Percentiles rank a stretch among this genome's conserved stretches.
phyloP scores from a whole-genome alignment of 2,329 filamentous ascomycete genomes.

The Botrytis deweyae region DNA sequence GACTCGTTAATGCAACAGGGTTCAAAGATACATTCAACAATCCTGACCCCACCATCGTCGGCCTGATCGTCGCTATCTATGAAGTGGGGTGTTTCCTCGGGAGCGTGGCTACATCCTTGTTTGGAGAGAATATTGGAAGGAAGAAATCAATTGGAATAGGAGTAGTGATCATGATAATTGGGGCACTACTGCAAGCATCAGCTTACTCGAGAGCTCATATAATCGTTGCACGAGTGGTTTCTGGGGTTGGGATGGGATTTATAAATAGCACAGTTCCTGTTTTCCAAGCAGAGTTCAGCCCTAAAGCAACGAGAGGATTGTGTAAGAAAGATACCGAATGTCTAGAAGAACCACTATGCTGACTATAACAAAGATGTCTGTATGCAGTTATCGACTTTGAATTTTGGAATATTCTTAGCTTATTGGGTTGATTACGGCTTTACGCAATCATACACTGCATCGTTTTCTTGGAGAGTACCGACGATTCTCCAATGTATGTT shows the following conservation, averaged over 20 bases:
- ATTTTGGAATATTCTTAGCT: constrained; percentile 56
- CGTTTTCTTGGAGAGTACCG: constrained; percentile 58
- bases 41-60: constrained; percentile 45
- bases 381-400: constrained; percentile 49
- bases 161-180: constrained; percentile 55
- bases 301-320: constrained; percentile 42
- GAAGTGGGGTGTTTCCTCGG: constrained; percentile 54
- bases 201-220: constrained; percentile 50
- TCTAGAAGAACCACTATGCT: not conserved
- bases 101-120: constrained; percentile 46
- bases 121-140: constrained; percentile 55
- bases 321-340: constrained; percentile 23
- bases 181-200: constrained; percentile 47
- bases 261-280: constrained; percentile 50
- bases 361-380: constrained; percentile 42
- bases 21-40: constrained; percentile 45
- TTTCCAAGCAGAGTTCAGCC: constrained; percentile 51
- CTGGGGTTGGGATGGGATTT: constrained; percentile 50
- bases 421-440: constrained; percentile 62
- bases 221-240: constrained; percentile 50
- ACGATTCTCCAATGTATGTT: constrained; percentile 47
- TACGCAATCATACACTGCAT: constrained; percentile 49
- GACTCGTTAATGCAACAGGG: constrained; percentile 42
- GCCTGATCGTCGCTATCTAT: constrained; percentile 49
- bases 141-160: constrained; percentile 57